Percentiles rank a stretch among this genome's conserved stretches.
phyloP scores from a whole-genome alignment of 192 early-diverging fungal genomes.

The Backusella morwellensis region DNA sequence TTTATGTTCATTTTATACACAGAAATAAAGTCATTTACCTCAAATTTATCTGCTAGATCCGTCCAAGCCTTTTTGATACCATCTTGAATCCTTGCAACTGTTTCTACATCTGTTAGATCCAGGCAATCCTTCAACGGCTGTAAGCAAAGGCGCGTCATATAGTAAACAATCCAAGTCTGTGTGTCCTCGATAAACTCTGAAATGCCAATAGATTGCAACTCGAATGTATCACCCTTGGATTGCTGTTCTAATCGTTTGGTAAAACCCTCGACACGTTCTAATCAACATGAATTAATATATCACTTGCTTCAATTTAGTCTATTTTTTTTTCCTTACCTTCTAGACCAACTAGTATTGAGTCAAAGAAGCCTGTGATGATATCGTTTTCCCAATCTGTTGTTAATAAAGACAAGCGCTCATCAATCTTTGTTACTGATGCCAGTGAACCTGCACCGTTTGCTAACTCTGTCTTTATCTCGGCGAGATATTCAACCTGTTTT shows the following conservation, averaged over 20 bases:
- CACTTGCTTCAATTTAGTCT: not conserved
- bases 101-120: slow-evolving; percentile 33
- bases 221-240: not conserved
- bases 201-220: not conserved
- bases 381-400: slow-evolving; percentile 22
- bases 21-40: not conserved
- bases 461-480: slow-evolving; percentile 1
- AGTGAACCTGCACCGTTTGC: slow-evolving; percentile 24
- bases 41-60: slow-evolving; percentile 33
- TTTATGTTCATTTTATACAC: not conserved
- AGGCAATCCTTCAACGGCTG: slow-evolving; percentile 42
- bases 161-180: slow-evolving; percentile 6
- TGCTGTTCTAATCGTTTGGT: not conserved
- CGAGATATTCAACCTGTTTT: slow-evolving; percentile 15
- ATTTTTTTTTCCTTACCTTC: not conserved
- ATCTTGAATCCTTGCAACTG: slow-evolving; percentile 33
- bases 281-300: not conserved
- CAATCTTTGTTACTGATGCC: slow-evolving; percentile 20
- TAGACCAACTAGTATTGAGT: slow-evolving; percentile 5
- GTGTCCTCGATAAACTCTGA: not conserved
- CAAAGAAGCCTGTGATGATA: slow-evolving; percentile 11
- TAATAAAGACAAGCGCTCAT: slow-evolving; percentile 14
- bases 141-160: slow-evolving; percentile 24
- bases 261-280: not conserved
- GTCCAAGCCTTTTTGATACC: slow-evolving; percentile 41